These are phyloP conservation scores for Kokia cookei DNA, from an alignment of 441 rosid genomes.

Conservation along the genomic window DNA sequence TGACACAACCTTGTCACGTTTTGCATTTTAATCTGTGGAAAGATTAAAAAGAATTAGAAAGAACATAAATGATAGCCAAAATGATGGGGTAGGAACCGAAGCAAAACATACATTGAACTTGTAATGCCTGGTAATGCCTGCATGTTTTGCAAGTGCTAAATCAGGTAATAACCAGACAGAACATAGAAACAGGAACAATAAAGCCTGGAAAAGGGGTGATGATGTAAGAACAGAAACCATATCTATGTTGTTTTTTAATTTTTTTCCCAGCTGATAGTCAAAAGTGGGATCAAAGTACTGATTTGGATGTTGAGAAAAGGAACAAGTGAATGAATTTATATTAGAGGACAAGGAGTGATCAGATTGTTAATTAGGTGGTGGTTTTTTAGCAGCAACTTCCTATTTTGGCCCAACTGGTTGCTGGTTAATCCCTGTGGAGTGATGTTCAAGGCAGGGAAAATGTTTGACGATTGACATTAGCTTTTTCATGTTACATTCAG, in stretches of 20 bases:
- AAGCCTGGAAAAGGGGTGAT: slow-evolving; percentile 1
- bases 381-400: slow-evolving; percentile 5
- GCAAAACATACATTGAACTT: slow-evolving; percentile 22
- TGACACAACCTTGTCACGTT: slow-evolving; percentile 29
- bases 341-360: neutral
- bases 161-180: slow-evolving; percentile 13
- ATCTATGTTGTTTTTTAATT: neutral
- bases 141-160: slow-evolving; percentile 25
- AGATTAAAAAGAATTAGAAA: neutral
- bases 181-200: slow-evolving; percentile 12
- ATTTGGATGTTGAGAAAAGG: slow-evolving; percentile 13
- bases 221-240: slow-evolving; percentile 20
- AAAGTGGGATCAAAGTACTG: neutral
- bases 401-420: slow-evolving; percentile 12
- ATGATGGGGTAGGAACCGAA: neutral
- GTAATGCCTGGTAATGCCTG: slow-evolving; percentile 31
- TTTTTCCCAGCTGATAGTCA: neutral
- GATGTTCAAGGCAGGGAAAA: slow-evolving; percentile 20
- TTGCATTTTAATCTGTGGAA: slow-evolving; percentile 22
- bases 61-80: neutral
- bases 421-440: slow-evolving; percentile 36
- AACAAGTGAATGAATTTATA: slow-evolving; percentile 19
- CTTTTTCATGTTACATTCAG: neutral
- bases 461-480: neutral
- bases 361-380: slow-evolving; percentile 22